These are phyloP conservation scores for Zasmidium angulare DNA, from an alignment of 2,329 filamentous ascomycete genomes.

Conservation along the genomic window DNA sequence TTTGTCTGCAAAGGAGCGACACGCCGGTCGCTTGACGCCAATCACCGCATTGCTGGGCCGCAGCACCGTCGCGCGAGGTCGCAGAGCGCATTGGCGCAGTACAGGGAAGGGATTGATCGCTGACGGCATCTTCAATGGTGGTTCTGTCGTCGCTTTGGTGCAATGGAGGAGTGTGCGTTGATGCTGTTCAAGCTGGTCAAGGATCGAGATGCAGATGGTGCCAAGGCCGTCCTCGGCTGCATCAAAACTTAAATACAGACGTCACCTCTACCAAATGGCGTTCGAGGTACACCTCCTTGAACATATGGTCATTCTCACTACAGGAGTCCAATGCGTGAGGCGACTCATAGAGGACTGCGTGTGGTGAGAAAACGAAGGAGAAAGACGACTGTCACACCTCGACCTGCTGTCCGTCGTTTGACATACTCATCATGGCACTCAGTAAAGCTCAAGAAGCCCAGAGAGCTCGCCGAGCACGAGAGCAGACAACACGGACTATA, in stretches of 20 bases:
- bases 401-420: too few species aligned
- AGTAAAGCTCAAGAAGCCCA: too few species aligned
- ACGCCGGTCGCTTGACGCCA: conserved; percentile 23
- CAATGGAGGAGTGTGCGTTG: not conserved
- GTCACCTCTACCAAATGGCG: too few species aligned
- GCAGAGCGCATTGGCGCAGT: conserved; percentile 21
- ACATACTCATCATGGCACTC: too few species aligned
- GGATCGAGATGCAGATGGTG: not conserved
- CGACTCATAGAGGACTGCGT: too few species aligned
- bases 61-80: conserved; percentile 21
- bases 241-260: not conserved
- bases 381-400: too few species aligned
- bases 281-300: too few species aligned
- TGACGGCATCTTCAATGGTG: conserved; percentile 17
- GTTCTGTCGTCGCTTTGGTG: not conserved
- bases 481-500: too few species aligned
- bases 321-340: too few species aligned
- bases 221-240: not conserved
- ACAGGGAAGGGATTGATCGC: conserved; percentile 21
- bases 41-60: conserved; percentile 21
- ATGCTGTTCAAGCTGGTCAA: not conserved
- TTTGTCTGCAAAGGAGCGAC: conserved; percentile 28
- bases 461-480: too few species aligned
- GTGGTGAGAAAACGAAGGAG: too few species aligned
- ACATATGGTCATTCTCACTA: too few species aligned